A percentile compares a stretch with the other conserved stretches of the same genome.
These are phyloP conservation scores for Citrus hindsii DNA, from an alignment of 345 rosid genomes.

Conservation along the genomic window DNA sequence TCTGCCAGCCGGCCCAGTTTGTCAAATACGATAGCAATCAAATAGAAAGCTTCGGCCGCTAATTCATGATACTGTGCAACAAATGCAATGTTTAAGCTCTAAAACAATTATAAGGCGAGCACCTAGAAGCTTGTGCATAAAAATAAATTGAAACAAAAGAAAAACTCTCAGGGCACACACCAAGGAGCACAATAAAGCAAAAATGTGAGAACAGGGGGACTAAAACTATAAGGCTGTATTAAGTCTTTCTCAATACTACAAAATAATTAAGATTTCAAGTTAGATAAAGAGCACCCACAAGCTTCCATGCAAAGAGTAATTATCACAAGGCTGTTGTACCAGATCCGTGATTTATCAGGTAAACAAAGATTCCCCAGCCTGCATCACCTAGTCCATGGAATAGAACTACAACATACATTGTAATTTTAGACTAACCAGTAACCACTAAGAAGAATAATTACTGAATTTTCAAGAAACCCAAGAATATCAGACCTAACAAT, in stretches of 20 bases:
- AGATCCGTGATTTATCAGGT: background rate
- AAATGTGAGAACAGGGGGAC: background rate
- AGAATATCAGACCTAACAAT: background rate
- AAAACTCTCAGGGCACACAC: too few species aligned
- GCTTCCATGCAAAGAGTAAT: background rate
- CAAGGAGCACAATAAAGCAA: background rate
- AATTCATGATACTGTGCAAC: constrained; percentile 76
- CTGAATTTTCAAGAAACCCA: background rate
- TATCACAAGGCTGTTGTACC: background rate
- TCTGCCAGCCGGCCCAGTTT: constrained; percentile 51
- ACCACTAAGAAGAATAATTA: background rate
- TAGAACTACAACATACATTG: background rate
- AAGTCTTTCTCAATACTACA: background rate
- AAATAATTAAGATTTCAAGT: background rate
- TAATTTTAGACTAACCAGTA: background rate
- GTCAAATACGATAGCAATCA: constrained; percentile 67
- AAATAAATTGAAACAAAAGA: background rate
- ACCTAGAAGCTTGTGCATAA: background rate
- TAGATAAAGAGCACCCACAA: background rate
- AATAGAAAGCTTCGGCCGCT: constrained; percentile 77
- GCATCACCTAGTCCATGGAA: background rate
- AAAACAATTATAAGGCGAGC: background rate
- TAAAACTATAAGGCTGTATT: background rate
- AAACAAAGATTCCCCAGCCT: background rate
- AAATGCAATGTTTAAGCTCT: background rate